Evolutionary conservation across 495 filamentous ascomycete species (phyloP).

Genomic region (Tuber microsphaerosporum): DNA sequence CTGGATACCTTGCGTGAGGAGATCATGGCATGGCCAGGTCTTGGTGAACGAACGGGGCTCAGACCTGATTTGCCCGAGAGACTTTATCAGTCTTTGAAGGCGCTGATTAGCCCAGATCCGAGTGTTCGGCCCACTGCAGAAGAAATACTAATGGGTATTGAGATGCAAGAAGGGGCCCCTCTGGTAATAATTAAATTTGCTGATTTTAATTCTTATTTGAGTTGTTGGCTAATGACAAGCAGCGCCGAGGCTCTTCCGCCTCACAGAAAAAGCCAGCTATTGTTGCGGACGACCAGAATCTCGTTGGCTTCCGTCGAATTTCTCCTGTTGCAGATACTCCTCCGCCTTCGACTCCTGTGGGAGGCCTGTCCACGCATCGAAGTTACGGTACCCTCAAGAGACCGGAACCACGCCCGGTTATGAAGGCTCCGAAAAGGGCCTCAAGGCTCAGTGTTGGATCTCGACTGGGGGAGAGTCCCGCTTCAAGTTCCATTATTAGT

Average conservation of each 20-base stretch:
- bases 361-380: constrained; percentile 35
- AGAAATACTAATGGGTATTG: constrained; percentile 75
- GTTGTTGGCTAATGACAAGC: constrained; percentile 45
- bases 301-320: constrained; percentile 54
- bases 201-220: constrained; percentile 40
- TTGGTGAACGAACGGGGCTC: constrained; percentile 64
- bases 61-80: constrained; percentile 78
- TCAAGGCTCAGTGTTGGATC: constrained; percentile 42
- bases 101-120: constrained; percentile 71
- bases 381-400: constrained; percentile 40
- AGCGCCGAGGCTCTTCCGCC: constrained; percentile 35
- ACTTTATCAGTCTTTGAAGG: constrained; percentile 75
- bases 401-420: constrained; percentile 17
- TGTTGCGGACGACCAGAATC: constrained; percentile 49
- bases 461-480: constrained; percentile 32
- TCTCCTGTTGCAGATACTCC: constrained; percentile 52
- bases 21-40: constrained; percentile 79
- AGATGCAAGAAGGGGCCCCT: constrained; percentile 53
- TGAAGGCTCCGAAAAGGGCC: constrained; percentile 21
- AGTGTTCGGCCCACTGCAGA: constrained; percentile 71
- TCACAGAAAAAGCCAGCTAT: constrained; percentile 26
- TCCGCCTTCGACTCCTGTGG: constrained; percentile 38
- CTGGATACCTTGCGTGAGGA: constrained; percentile 81
- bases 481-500: constrained; percentile 43
- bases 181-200: constrained; percentile 42